Evolutionary conservation across 371 early-diverging fungal genomes (phyloP), one percentile per base, ranked within the genome.

Genomic region (Haplosporangium sp.): DNA sequence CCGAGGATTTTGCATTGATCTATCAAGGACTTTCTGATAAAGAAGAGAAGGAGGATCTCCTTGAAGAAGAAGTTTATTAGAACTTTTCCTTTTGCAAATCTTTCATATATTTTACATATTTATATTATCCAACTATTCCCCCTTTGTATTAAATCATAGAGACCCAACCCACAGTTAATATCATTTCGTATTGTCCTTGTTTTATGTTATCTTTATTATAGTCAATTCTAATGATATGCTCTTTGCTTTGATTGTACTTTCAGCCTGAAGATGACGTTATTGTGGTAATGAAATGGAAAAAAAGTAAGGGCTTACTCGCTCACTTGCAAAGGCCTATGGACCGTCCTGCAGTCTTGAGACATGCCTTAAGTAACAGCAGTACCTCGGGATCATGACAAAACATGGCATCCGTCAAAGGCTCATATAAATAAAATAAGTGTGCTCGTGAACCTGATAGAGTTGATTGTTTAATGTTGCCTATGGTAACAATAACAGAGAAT

Each of bases 391-490:
- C 90, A 58, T 87, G 82, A 60, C 89, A 90, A 34, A 87, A 86
- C 68, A 88, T 86, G 76, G 89, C 88, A 58, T 91, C 89, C 71
- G 89, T 90, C 50, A 94, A 74, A 2, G 88, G 71, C 38, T 91
- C 90, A 79, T 93, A 94, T 52, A 96, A 82, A 65, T 88, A 87
- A 77, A 94, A 94, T 40, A 94, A 65, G 67, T 94, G 94, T 8
- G 93, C 93, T 34, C 86, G 84, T 9, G 86, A 74, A 11, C 94
- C 91, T 42, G 89, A 84, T 34, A 94, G 84, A 27, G 93, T 75
- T 50, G 84, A 67, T 56, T 85, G 84, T 67, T 83, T 87, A 56
- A 87, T 47, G 13, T 58, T 27, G 17, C n/a, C 59, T 65, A 39
- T 57, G 47, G 4, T 39, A 3, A 4, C n/a, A 39, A 37, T n/a